Base-by-base conservation (phyloP, 208 protist genomes). In the Leishmania guyanensis region DNA sequence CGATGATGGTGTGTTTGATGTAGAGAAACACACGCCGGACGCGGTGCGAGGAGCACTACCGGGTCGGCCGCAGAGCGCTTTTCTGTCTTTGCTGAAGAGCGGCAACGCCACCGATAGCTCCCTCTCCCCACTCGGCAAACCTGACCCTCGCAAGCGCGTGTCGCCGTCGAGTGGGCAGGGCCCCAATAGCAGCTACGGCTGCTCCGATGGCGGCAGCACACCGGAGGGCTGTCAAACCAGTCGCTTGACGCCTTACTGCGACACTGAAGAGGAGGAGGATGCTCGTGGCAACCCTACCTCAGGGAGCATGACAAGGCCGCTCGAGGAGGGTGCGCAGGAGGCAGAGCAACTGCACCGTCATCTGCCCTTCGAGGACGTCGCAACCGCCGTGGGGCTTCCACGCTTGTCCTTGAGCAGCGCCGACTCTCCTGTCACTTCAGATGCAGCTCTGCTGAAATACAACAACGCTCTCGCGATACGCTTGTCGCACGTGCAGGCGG, bases 121-220 rank as follows among this genome's bases (percentile, higher is more conserved):
- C 50, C 3, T 77, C 50, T 50, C 78, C 58, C n/a, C 75, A 50
- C 10, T 33, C 36, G 43, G 56, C 51, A 29, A 10, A 46, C 22
- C 54, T 26, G 36, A 65, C 14, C 3, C 54, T 39, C 33, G 54
- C 33, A 83, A 78, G 72, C 64, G 51, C 5, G 51, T 65, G 16
- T 78, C 73, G 14, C 58, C 71, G 51, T 83, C 51, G 16, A 78
- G 58, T 46, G 73, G 51, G 5, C 80, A 62, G 17, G 82, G 71
- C 12, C 39, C 72, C n/a, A 82, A 71, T 79, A 76, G 73, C 79
- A 88, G 85, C 76, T 81, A 80, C 73, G 85, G 85, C 53, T 88
- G 79, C 79, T 84, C 85, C 3, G 83, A 85, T 26, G 54, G 71
- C 16, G 76, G 66, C 62, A 83, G 58, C 43, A 66, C 74, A 5